phyloP scores from a whole-genome alignment of 345 rosid species.

The Aurinia saxatilis region DNA sequence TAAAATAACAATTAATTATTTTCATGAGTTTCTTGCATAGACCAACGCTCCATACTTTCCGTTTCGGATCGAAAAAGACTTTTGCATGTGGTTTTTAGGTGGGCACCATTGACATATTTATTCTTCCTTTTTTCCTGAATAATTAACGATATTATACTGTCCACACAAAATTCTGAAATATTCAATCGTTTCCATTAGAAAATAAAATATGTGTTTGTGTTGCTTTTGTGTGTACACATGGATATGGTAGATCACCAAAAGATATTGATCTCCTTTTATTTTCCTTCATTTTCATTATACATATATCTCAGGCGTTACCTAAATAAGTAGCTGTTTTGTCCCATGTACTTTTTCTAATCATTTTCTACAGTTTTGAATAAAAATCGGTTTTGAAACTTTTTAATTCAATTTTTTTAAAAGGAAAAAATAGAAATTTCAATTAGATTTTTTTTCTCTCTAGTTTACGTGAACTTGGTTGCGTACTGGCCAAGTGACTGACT shows the following conservation, averaged over 20 bases:
- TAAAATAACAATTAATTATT: background rate
- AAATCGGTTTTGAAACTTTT: background rate
- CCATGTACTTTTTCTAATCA: background rate
- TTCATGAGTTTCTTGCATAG: conserved; percentile 19
- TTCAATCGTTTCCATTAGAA: conserved; percentile 5
- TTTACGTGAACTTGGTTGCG: background rate
- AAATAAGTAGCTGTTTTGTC: background rate
- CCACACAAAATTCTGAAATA: background rate
- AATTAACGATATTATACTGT: background rate
- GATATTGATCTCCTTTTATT: background rate
- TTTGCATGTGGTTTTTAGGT: conserved; percentile 20
- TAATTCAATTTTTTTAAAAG: too few species aligned
- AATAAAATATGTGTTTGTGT: background rate
- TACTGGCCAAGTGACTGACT: conserved; percentile 14
- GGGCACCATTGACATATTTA: conserved; percentile 1
- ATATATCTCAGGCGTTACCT: background rate
- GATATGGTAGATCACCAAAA: background rate
- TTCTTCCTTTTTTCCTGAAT: background rate
- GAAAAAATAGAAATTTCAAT: background rate
- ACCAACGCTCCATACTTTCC: conserved; percentile 19
- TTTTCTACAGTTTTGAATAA: background rate
- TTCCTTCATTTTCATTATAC: background rate
- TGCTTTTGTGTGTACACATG: conserved; percentile 21
- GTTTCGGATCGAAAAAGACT: conserved; percentile 8
- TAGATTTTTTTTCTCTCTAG: background rate